Percentiles rank a stretch among this genome's conserved stretches.
These are phyloP conservation scores for Aspergillus viridinutans DNA, from an alignment of 2,329 filamentous ascomycete species.

Conservation along the genomic window DNA sequence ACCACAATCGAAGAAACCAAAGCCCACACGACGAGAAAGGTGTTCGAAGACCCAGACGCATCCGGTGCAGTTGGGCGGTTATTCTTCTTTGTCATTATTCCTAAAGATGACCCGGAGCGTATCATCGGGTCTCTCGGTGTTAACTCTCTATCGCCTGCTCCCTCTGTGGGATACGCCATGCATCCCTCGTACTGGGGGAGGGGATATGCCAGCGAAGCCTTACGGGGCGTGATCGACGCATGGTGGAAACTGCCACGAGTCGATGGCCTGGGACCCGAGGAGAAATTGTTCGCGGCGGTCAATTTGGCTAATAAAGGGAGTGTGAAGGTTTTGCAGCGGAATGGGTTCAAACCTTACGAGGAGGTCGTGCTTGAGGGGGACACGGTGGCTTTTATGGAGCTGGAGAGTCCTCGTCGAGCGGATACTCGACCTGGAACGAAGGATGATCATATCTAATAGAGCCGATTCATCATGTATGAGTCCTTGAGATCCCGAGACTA, in stretches of 20 bases:
- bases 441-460: too few species aligned
- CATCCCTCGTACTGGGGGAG: constrained; percentile 23
- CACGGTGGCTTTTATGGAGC: constrained; percentile 11
- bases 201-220: constrained; percentile 22
- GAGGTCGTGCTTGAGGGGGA: constrained; percentile 15
- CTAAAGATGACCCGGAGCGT: constrained; percentile 8
- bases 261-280: not conserved
- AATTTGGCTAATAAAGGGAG: constrained; percentile 18
- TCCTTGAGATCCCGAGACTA: not conserved
- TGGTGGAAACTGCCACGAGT: constrained; percentile 20
- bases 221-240: constrained; percentile 15
- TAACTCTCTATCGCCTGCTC: constrained; percentile 13
- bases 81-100: constrained; percentile 18
- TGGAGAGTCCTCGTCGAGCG: not conserved
- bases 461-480: too few species aligned
- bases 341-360: constrained; percentile 11
- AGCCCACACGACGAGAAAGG: constrained; percentile 8
- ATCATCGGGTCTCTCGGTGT: constrained; percentile 17
- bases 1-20: constrained; percentile 14
- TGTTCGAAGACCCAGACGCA: constrained; percentile 17
- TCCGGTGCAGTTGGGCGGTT: constrained; percentile 14
- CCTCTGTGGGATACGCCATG: constrained; percentile 20
- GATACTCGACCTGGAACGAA: not conserved
- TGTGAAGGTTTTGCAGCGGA: constrained; percentile 16
- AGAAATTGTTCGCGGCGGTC: constrained; percentile 17